Evolutionary conservation across 257 asterid species (phyloP).

Genomic region (Solanum rostratum): DNA sequence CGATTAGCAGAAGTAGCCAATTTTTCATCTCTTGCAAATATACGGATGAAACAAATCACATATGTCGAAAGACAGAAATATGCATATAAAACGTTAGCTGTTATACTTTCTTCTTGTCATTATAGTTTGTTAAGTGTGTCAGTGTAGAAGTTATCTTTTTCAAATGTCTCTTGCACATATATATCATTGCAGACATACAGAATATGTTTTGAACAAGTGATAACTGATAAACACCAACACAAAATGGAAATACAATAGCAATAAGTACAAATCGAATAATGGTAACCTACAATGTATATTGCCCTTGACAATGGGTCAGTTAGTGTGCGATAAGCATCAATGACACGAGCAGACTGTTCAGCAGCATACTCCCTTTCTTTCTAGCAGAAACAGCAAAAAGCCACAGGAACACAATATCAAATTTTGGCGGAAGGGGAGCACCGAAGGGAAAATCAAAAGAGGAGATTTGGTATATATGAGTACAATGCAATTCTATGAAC

Average conservation of each 20-base stretch:
- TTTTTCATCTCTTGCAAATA: neutral
- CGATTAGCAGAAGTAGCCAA: neutral
- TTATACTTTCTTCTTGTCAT: neutral
- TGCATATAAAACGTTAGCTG: neutral
- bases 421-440: neutral
- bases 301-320: slow-evolving; percentile 72
- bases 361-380: slow-evolving; percentile 89
- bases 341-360: slow-evolving; percentile 88
- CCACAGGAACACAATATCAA: neutral
- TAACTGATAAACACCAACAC: neutral
- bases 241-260: neutral
- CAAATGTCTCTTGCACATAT: neutral
- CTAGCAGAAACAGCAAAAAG: slow-evolving; percentile 23
- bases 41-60: neutral
- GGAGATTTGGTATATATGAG: neutral
- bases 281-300: slow-evolving; percentile 55
- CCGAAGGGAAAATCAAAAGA: neutral
- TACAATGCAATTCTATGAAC: slow-evolving; percentile 11
- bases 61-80: neutral
- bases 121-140: neutral
- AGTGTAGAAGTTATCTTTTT: neutral
- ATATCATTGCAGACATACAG: neutral
- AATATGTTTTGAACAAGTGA: neutral
- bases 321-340: slow-evolving; percentile 78
- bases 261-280: neutral